phyloP scores from a whole-genome alignment of 306 rosid species.

The Castanospermum australe region DNA sequence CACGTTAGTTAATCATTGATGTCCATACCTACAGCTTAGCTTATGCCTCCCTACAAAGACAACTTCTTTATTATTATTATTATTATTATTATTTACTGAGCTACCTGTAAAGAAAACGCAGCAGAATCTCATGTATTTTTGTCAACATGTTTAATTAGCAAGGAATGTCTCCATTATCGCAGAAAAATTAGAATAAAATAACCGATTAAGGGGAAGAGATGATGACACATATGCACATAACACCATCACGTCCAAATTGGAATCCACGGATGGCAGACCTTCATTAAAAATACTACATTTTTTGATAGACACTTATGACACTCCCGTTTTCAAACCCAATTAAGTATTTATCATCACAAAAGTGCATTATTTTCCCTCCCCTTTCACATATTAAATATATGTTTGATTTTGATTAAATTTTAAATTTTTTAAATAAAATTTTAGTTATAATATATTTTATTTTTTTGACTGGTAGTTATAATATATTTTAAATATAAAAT shows the following conservation, averaged over 20 bases:
- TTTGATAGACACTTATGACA: not conserved
- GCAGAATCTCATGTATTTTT: not conserved
- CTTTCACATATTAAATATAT: too few relatives aligned
- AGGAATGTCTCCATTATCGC: not conserved
- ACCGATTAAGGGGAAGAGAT: not conserved
- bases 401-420: too few relatives aligned
- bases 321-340: not conserved
- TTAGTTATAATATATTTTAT: too few relatives aligned
- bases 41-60: not conserved
- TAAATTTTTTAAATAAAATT: too few relatives aligned
- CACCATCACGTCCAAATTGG: not conserved
- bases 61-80: not conserved
- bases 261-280: not conserved
- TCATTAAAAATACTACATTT: not conserved
- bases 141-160: not conserved
- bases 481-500: too few relatives aligned
- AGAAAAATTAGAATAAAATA: not conserved
- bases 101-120: not conserved
- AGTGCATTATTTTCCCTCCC: too few relatives aligned
- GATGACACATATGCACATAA: not conserved
- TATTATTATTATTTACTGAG: too few relatives aligned
- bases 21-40: conserved; percentile 14
- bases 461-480: too few relatives aligned
- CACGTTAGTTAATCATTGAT: conserved; percentile 36
- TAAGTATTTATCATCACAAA: not conserved